Conservation (phyloP, 2,329 filamentous ascomycete genomes). For the Hypoxylon sp. region DNA sequence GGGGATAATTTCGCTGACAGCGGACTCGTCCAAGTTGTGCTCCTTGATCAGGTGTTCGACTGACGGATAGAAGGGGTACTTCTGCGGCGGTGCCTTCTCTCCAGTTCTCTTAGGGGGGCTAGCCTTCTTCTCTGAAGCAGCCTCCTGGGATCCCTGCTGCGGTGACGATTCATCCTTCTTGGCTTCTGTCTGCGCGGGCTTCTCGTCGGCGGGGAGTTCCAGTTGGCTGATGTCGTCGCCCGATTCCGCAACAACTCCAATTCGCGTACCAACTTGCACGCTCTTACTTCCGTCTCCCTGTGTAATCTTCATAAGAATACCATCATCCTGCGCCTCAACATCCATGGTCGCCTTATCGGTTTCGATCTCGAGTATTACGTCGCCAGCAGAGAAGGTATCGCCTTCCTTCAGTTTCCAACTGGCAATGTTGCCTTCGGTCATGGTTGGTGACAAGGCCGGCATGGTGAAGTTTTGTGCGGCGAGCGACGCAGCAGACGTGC, state of each 20-base stretch:
- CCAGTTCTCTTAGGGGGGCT: slow-evolving; percentile 49
- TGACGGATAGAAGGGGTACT: slow-evolving; percentile 81
- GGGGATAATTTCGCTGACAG: slow-evolving; percentile 82
- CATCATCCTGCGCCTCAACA: slow-evolving; percentile 91
- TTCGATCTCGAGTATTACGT: slow-evolving; percentile 90
- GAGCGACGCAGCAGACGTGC: slow-evolving; percentile 67
- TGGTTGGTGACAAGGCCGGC: slow-evolving; percentile 90
- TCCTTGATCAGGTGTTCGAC: slow-evolving; percentile 83
- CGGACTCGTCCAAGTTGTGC: slow-evolving; percentile 78
- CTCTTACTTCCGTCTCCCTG: slow-evolving; percentile 76
- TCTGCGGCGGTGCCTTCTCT: slow-evolving; percentile 68
- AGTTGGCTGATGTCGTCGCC: slow-evolving; percentile 80
- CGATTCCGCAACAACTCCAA: slow-evolving; percentile 82
- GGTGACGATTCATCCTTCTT: slow-evolving; percentile 42
- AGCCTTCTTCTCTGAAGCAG: slow-evolving; percentile 48
- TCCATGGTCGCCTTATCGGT: slow-evolving; percentile 97
- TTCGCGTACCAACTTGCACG: slow-evolving; percentile 80
- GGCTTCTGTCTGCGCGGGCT: slow-evolving; percentile 52
- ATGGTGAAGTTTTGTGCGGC: slow-evolving; percentile 89
- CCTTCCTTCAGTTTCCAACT: slow-evolving; percentile 89
- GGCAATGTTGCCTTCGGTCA: slow-evolving; percentile 92
- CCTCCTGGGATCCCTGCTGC: slow-evolving; percentile 41
- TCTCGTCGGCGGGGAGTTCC: slow-evolving; percentile 77
- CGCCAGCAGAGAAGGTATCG: slow-evolving; percentile 81
- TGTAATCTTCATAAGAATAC: slow-evolving; percentile 84